Evolutionary conservation across 176 grass and related monocot species (phyloP).

Genomic region (Echinochloa phyllopogon): DNA sequence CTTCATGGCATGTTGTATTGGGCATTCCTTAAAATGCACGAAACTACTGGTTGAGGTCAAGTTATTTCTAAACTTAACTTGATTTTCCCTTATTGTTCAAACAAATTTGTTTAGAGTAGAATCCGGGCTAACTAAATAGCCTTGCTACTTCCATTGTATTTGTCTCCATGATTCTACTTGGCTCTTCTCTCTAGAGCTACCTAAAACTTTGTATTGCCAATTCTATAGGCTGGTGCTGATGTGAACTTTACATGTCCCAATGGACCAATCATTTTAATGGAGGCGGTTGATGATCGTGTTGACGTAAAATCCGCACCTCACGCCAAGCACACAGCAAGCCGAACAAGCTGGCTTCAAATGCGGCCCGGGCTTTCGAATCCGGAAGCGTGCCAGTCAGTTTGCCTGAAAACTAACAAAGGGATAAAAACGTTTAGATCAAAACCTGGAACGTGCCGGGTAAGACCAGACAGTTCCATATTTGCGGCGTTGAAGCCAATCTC

Average conservation of each 20-base stretch:
- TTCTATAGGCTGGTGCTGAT: conserved; percentile 61
- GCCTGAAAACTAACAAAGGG: no score
- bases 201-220: background rate
- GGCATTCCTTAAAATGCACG: conserved; percentile 29
- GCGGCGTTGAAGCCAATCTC: no score
- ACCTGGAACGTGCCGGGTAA: no score
- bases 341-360: no score
- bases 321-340: no score
- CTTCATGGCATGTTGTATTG: conserved; percentile 33
- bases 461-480: no score
- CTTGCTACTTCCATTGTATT: background rate
- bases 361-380: no score
- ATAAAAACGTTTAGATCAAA: no score
- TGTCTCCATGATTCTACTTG: background rate
- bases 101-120: background rate
- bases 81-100: background rate
- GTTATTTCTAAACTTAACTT: background rate
- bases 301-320: no score
- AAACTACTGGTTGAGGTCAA: conserved; percentile 44
- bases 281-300: conserved; percentile 37
- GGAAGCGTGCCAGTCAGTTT: no score
- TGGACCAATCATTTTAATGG: conserved; percentile 37
- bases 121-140: background rate
- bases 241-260: conserved; percentile 27
- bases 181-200: conserved; percentile 12